Base-by-base conservation (phyloP, 139 green algal species). In the Micromonas commoda region DNA sequence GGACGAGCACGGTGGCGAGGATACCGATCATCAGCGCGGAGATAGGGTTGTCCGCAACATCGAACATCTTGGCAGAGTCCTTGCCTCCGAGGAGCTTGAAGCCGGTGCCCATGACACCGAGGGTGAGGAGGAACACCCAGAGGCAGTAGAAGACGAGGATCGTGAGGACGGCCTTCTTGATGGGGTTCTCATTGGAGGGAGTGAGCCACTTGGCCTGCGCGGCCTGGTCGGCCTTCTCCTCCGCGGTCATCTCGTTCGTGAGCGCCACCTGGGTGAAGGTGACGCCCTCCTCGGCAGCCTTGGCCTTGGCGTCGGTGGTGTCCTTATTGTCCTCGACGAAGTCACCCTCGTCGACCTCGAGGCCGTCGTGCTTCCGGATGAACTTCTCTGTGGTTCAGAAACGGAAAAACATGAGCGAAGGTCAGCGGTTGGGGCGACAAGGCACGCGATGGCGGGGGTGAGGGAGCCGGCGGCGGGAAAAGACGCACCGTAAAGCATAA, bases 291-390 rank as follows among this genome's bases (percentile, higher is more conserved):
- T n/a, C n/a, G n/a, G n/a, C n/a, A n/a, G n/a, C n/a, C n/a, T n/a
- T n/a, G n/a, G n/a, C n/a, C n/a, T n/a, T n/a, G n/a, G n/a, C n/a
- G n/a, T 96, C 86, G 34, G 78, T 73, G 76, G 95, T 94, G 82
- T 95, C 94, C 85, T 86, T 64, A 45, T 86, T 70, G 29, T 35
- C 71, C 74, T 77, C 57, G 23, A 77, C 52, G 32, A 91, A 73
- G 74, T 93, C 88, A 33, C 78, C 82, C 34, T 89, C 82, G 23
- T 90, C 73, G 35, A 76, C 70, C 3, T 34, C 66, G 60, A 98
- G 84, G 69, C 96, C 91, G 39, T 92, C 82, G 13, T 85, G 71
- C 86, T 98, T 91, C 78, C 97, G 90, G 4, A 83, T 93, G 88
- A 99, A 99, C 77, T 86, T 92, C 9, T 86, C n/a, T n/a, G n/a